Conservation (phyloP, 305 asterid genomes). For the Fraxinus xanthoxyloides region DNA sequence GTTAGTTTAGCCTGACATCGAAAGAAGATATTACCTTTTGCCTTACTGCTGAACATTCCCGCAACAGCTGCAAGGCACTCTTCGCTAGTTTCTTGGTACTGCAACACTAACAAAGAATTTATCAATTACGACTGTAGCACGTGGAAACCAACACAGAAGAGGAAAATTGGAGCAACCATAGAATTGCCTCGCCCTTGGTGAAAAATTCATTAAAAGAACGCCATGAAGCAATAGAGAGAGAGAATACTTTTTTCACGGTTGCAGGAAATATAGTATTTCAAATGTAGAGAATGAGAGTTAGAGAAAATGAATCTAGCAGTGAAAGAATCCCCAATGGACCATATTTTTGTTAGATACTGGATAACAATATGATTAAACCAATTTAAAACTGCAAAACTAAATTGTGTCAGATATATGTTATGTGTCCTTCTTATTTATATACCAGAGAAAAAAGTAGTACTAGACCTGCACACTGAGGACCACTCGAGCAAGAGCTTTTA, state of each 20-base stretch:
- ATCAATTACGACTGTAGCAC: conserved; percentile 12
- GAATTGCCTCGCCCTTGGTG: background rate
- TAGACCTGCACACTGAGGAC: conserved; percentile 86
- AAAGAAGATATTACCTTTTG: conserved; percentile 63
- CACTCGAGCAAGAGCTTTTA: conserved; percentile 92
- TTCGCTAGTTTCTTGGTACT: conserved; percentile 94
- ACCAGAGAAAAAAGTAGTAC: conserved; percentile 8
- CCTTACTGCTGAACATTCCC: conserved; percentile 99
- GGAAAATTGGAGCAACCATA: conserved; percentile 6
- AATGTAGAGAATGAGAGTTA: background rate
- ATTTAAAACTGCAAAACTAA: background rate
- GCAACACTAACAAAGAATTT: conserved; percentile 26
- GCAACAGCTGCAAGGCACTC: conserved; percentile 99
- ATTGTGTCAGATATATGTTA: conserved; percentile 7
- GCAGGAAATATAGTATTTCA: conserved; percentile 3
- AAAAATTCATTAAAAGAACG: background rate
- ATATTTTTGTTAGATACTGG: background rate
- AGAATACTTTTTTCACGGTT: background rate
- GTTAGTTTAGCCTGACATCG: background rate
- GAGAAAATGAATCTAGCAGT: background rate
- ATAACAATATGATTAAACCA: background rate
- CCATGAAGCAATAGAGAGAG: background rate
- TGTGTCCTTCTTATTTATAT: background rate
- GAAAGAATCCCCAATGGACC: background rate
- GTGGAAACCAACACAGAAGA: conserved; percentile 4